Conservation (phyloP, 352 stramenopile genomes). For the Phytophthora lateralis region DNA sequence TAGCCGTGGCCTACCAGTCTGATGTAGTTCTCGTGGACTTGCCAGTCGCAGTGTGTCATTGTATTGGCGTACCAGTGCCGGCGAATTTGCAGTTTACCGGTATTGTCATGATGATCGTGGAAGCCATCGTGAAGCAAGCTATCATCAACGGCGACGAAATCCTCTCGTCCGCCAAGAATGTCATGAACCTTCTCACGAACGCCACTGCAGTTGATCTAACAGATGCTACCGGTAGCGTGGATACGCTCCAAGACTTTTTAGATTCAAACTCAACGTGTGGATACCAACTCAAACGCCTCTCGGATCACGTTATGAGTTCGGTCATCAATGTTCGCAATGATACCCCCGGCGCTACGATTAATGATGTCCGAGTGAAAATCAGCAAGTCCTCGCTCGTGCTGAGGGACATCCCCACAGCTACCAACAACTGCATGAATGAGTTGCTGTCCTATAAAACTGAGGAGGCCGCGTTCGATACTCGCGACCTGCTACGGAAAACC, state of each 20-base stretch:
- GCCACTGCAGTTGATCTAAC: neutral
- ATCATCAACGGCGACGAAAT: slow-evolving; percentile 29
- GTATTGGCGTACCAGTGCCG: slow-evolving; percentile 43
- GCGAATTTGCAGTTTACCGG: slow-evolving; percentile 11
- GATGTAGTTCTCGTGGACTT: slow-evolving; percentile 58
- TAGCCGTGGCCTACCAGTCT: slow-evolving; percentile 25
- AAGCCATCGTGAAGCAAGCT: slow-evolving; percentile 27
- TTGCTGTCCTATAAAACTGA: slow-evolving; percentile 20
- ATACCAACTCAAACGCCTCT: slow-evolving; percentile 32
- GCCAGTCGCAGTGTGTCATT: slow-evolving; percentile 51
- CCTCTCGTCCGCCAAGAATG: slow-evolving; percentile 24
- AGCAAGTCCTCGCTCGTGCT: slow-evolving; percentile 21
- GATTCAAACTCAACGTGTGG: slow-evolving; percentile 27
- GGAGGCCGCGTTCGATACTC: slow-evolving; percentile 19
- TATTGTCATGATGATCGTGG: slow-evolving; percentile 18
- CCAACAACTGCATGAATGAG: slow-evolving; percentile 29
- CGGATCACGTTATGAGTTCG: slow-evolving; percentile 19
- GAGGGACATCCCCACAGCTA: slow-evolving; percentile 18
- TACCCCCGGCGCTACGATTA: slow-evolving; percentile 8
- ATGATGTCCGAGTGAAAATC: slow-evolving; percentile 26
- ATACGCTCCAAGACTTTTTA: slow-evolving; percentile 31
- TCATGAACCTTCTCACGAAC: slow-evolving; percentile 22
- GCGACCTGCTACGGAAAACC: slow-evolving; percentile 26
- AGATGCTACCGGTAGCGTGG: neutral
- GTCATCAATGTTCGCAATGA: slow-evolving; percentile 23